Base-by-base conservation (phyloP, 2,329 filamentous ascomycete genomes). In the Colletotrichum sublineola region DNA sequence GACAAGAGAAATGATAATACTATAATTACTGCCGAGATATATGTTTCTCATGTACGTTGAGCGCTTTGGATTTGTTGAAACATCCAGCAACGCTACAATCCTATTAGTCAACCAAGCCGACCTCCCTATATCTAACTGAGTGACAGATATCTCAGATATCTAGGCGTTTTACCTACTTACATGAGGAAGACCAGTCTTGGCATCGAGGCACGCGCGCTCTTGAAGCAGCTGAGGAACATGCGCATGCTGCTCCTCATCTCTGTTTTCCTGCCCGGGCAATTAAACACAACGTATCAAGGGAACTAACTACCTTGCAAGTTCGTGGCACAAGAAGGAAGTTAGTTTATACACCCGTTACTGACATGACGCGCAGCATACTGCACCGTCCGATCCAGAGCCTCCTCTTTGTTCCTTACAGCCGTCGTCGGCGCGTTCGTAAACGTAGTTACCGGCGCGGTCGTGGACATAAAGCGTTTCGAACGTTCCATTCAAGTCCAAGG, bases 241-340 rank as follows among this genome's bases (percentile, higher is more conserved):
- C 68, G 68, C 52, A 71, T 71, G 68, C 9, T 71, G 29, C 68
- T 71, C 15, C 65, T 71, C 6, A 60, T 71, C 9, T 65, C 68
- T 12, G 68, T 71, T 7, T 71, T 71, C 31, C 33, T 71, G 42
- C 64, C 68, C 1, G 68, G 68, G 6, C 68, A 71, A 18, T 71
- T 71, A 12, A 65, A 65, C 29, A 71, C 68, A n/a, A 71, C 68
- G 18, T 71, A 71, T 31, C 64, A 71, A 8, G 68, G 68, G 0
- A 71, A 68, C 29, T 68, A 71, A 68, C 29, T 68, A 71, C 44
- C 65, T 72, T 18, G 68, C 65, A 60, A 72, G 69, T 72, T n/a
- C 0, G 69, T 60, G 1, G 15, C 15, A 33, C 24, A 6, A 3
- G 5, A 12, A 15, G 24, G 11, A 1, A 12, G 1, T 9, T 3